Conservation (phyloP, 257 asterid species). For the Capsicum chinense region DNA sequence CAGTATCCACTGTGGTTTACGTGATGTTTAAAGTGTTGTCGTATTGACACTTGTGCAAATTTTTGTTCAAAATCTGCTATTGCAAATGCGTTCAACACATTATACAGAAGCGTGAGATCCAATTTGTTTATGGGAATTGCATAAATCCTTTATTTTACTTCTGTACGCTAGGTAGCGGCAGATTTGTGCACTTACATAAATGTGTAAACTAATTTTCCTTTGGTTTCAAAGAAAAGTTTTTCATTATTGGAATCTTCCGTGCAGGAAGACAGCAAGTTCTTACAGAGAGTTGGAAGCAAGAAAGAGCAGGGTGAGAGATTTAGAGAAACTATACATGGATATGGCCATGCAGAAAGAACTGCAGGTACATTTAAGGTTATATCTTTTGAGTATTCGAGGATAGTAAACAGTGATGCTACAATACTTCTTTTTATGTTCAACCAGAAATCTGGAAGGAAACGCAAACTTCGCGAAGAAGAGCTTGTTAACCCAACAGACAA, state of each 20-base stretch:
- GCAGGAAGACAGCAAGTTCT: conserved; percentile 69
- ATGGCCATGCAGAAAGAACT: conserved; percentile 87
- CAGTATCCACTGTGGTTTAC: neutral
- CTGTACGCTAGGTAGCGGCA: neutral
- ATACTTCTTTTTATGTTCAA: neutral
- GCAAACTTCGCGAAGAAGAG: conserved; percentile 88
- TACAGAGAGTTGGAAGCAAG: conserved; percentile 79
- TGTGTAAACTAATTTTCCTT: neutral
- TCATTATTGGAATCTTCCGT: neutral
- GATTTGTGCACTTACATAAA: neutral
- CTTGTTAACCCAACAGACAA: conserved; percentile 56
- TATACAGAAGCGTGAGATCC: neutral
- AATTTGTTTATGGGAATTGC: neutral
- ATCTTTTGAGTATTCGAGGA: neutral
- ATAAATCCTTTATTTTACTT: neutral
- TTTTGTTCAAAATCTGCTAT: neutral
- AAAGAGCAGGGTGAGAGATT: conserved; percentile 62
- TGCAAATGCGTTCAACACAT: neutral
- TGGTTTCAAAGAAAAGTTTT: neutral
- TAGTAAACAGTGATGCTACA: neutral
- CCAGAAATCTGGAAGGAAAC: conserved; percentile 86
- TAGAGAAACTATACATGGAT: conserved; percentile 74
- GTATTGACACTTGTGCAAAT: neutral
- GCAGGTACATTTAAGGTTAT: conserved; percentile 51
- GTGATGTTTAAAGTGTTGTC: neutral